A percentile compares a stretch with the other conserved stretches of the same genome.
Conservation (phyloP, 768 basidiomycete genomes). For the Sporobolomyces pararoseus region DNA sequence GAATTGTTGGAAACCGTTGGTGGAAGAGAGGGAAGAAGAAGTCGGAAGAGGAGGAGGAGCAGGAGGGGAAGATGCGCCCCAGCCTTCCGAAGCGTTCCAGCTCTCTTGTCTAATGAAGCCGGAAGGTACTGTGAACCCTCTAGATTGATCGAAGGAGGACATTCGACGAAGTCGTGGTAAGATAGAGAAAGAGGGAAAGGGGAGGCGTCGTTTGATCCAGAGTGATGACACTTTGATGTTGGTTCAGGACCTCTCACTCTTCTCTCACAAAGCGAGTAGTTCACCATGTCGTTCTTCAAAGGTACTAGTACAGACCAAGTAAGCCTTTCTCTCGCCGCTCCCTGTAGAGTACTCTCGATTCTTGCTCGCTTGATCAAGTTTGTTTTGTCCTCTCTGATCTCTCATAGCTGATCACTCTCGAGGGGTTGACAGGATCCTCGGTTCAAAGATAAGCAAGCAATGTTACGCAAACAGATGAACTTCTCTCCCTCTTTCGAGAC, state of each 20-base stretch:
- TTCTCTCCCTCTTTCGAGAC: slow-evolving; percentile 42
- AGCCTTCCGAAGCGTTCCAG: slow-evolving; percentile 10
- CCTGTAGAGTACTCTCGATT: no score
- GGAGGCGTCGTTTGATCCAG: neutral
- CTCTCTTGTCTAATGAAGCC: slow-evolving; percentile 1
- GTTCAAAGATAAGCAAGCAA: slow-evolving; percentile 27
- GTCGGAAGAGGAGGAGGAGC: neutral
- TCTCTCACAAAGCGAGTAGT: neutral
- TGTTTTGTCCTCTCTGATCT: neutral
- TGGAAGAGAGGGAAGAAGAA: neutral
- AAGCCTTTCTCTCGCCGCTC: neutral
- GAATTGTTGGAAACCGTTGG: slow-evolving; percentile 9
- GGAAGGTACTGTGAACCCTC: slow-evolving; percentile 3
- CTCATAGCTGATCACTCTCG: neutral
- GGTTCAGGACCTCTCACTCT: neutral
- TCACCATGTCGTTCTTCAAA: slow-evolving; percentile 24
- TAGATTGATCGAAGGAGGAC: slow-evolving; percentile 26
- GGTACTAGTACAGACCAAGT: slow-evolving; percentile 10
- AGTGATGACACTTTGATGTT: no score
- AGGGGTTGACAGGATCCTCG: slow-evolving; percentile 16
- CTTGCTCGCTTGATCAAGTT: neutral
- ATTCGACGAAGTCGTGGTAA: neutral
- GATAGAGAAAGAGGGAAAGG: neutral
- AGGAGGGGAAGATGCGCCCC: slow-evolving; percentile 1
- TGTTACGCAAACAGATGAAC: slow-evolving; percentile 20